phyloP scores from a whole-genome alignment of 1,284 basidiomycete genomes.

The Cystobasidium slooffiae region DNA sequence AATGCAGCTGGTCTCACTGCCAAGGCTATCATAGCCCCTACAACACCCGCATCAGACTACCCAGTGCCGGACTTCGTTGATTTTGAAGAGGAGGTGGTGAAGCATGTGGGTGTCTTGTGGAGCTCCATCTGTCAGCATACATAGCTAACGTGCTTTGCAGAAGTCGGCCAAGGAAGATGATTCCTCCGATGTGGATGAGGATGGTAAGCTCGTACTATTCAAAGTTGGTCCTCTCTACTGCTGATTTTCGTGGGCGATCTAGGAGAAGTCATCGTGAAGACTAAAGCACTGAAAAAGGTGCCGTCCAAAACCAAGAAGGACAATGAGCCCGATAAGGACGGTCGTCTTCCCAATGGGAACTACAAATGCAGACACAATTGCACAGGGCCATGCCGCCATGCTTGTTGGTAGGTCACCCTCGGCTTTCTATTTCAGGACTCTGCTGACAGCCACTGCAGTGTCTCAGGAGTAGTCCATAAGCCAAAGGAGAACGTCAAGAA shows the following conservation, averaged over 20 bases:
- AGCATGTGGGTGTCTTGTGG: background rate
- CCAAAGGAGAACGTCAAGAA: slow-evolving; percentile 18
- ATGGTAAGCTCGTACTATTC: background rate
- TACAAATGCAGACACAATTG: slow-evolving; percentile 50
- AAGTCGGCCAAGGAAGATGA: background rate
- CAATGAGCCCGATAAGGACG: slow-evolving; percentile 4
- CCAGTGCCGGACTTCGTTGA: slow-evolving; percentile 9
- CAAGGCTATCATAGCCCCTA: slow-evolving; percentile 8
- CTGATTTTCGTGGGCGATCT: no score
- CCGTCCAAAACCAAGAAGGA: background rate
- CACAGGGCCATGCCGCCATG: slow-evolving; percentile 53
- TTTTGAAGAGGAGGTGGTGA: background rate
- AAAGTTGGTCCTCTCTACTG: background rate
- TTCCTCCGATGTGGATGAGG: background rate
- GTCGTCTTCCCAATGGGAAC: slow-evolving; percentile 48
- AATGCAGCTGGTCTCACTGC: slow-evolving; percentile 2
- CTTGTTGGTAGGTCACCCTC: slow-evolving; percentile 49
- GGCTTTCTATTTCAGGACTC: background rate
- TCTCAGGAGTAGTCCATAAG: slow-evolving; percentile 4
- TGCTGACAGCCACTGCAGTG: background rate
- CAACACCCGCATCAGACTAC: slow-evolving; percentile 3
- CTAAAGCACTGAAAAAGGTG: background rate
- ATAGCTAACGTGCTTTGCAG: background rate
- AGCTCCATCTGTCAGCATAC: background rate
- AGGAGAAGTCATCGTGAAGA: slow-evolving; percentile 17